These are phyloP conservation scores for Chiua virens DNA, from an alignment of 768 basidiomycete genomes.

Conservation along the genomic window DNA sequence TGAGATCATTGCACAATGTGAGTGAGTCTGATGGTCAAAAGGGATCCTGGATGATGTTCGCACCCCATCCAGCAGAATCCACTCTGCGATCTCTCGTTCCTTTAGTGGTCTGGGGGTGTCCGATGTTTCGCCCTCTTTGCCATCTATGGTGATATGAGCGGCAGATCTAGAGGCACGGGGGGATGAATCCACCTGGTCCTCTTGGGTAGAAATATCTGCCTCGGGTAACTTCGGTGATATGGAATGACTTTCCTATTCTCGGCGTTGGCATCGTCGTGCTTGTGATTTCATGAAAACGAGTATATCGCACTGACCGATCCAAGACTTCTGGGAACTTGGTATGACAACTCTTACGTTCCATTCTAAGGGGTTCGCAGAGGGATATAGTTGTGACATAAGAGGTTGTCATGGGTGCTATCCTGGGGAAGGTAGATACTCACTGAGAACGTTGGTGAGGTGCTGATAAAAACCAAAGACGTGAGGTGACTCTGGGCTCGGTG, in stretches of 20 bases:
- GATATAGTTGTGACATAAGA: slow-evolving; percentile 5
- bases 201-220: slow-evolving; percentile 79
- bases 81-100: slow-evolving; percentile 80
- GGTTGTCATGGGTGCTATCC: slow-evolving; percentile 3
- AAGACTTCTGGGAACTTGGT: slow-evolving; percentile 80
- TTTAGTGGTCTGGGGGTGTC: slow-evolving; percentile 60
- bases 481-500: slow-evolving; percentile 70
- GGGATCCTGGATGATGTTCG: slow-evolving; percentile 20
- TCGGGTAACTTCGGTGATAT: slow-evolving; percentile 68
- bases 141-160: slow-evolving; percentile 29
- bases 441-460: slow-evolving; percentile 56
- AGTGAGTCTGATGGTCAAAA: slow-evolving; percentile 5
- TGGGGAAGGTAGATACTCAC: slow-evolving; percentile 36
- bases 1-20: slow-evolving; percentile 26
- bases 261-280: background rate
- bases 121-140: slow-evolving; percentile 70
- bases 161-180: background rate
- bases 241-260: slow-evolving; percentile 70
- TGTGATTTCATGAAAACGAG: background rate
- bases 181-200: slow-evolving; percentile 41
- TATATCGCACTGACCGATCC: slow-evolving; percentile 62
- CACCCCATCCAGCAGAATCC: slow-evolving; percentile 89
- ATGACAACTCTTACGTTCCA: slow-evolving; percentile 82
- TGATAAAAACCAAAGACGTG: slow-evolving; percentile 72
- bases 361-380: slow-evolving; percentile 38